These are phyloP conservation scores for Crithidia sp. DNA, from an alignment of 208 protist genomes.

Conservation along the genomic window DNA sequence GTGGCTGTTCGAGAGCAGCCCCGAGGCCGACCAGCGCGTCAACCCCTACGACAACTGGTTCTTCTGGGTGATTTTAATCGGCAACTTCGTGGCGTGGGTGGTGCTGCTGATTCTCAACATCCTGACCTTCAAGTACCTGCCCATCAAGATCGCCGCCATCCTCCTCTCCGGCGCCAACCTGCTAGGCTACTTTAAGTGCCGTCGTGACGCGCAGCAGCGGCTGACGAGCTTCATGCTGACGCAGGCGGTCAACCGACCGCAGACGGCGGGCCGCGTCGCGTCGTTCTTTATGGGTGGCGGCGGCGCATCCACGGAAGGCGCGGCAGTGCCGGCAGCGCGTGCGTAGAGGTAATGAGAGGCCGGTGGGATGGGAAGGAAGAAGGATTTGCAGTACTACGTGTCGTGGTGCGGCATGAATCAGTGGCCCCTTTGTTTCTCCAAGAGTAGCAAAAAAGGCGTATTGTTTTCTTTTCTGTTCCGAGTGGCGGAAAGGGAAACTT, in stretches of 20 bases:
- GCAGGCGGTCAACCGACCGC: conserved; percentile 53
- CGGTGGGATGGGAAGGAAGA: neutral
- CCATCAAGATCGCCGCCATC: conserved; percentile 64
- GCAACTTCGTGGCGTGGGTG: conserved; percentile 62
- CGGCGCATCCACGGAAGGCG: neutral
- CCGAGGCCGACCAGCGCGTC: conserved; percentile 64
- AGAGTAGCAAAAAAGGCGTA: no score
- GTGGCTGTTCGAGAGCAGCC: conserved; percentile 95
- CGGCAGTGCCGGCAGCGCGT: neutral
- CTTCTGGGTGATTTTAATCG: conserved; percentile 74
- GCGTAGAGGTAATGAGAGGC: neutral
- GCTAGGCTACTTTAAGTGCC: conserved; percentile 88
- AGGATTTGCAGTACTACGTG: no score
- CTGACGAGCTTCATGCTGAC: conserved; percentile 68
- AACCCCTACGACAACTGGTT: conserved; percentile 85
- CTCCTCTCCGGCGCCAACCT: conserved; percentile 70
- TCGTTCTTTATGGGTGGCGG: conserved; percentile 32
- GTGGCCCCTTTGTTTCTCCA: no score
- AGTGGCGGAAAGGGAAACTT: no score
- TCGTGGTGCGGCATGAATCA: no score
- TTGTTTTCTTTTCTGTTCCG: no score
- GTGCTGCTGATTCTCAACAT: conserved; percentile 82
- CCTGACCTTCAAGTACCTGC: conserved; percentile 59
- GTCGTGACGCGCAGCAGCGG: conserved; percentile 67
- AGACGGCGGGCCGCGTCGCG: conserved; percentile 49